phyloP scores from a whole-genome alignment of 2,329 filamentous ascomycete genomes.

The Colletotrichum trifolii region DNA sequence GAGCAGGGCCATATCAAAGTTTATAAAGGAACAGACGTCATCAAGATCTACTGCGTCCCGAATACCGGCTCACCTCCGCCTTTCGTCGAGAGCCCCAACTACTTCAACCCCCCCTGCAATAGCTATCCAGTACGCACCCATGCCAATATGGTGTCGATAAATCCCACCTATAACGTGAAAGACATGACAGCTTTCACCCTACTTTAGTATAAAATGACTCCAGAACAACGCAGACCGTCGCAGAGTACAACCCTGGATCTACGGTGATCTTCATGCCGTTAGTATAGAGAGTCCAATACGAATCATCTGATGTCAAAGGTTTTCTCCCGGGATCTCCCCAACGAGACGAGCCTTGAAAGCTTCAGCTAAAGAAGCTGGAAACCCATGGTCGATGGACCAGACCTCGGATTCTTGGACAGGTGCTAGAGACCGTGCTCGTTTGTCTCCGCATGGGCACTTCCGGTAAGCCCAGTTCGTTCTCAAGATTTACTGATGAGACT shows the following conservation, averaged over 20 bases:
- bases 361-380: conserved; percentile 62
- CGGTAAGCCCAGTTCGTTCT: conserved; percentile 45
- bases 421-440: conserved; percentile 66
- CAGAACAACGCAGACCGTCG: conserved; percentile 60
- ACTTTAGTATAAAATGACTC: conserved; percentile 53
- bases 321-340: conserved; percentile 69
- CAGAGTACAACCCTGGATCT: conserved; percentile 72
- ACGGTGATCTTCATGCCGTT: conserved; percentile 71
- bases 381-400: conserved; percentile 69
- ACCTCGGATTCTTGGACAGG: conserved; percentile 65
- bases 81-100: conserved; percentile 68
- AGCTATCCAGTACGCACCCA: conserved; percentile 70
- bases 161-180: conserved; percentile 74
- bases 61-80: conserved; percentile 68
- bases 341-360: conserved; percentile 66
- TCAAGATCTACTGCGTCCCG: conserved; percentile 70
- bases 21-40: conserved; percentile 66
- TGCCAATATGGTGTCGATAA: conserved; percentile 74
- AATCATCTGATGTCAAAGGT: conserved; percentile 62
- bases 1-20: conserved; percentile 58
- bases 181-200: conserved; percentile 68
- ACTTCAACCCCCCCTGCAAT: conserved; percentile 66
- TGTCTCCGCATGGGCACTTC: conserved; percentile 69
- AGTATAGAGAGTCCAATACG: conserved; percentile 62
- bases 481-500: neutral